phyloP scores from a whole-genome alignment of 345 rosid genomes.

The Brassica juncea region DNA sequence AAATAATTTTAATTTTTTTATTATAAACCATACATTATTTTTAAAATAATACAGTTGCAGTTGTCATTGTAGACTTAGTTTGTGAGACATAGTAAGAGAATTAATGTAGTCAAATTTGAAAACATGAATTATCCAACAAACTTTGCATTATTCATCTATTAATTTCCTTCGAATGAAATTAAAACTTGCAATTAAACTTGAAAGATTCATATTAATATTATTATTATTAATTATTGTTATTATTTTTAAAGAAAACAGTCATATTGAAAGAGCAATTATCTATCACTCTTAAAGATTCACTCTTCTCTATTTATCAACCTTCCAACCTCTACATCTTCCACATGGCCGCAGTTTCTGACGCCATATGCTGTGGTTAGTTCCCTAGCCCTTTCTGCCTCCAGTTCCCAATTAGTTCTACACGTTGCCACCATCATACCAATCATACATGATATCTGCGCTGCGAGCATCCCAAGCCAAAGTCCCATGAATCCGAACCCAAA shows the following conservation, averaged over 20 bases:
- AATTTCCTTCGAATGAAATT: no score
- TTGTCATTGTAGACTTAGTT: no score
- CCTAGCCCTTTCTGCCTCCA: conserved; percentile 31
- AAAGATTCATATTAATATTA: no score
- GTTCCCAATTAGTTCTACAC: conserved; percentile 23
- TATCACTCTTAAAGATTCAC: background rate
- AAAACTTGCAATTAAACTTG: no score
- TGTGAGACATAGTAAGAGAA: no score
- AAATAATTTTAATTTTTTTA: no score
- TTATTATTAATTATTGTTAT: background rate
- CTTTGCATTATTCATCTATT: no score
- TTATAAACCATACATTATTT: no score
- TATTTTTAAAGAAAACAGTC: background rate
- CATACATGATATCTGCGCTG: conserved; percentile 31
- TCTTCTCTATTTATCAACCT: background rate
- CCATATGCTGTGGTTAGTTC: background rate
- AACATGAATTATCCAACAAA: no score
- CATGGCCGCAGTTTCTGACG: background rate
- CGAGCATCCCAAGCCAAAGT: conserved; percentile 36
- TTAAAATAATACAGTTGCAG: no score
- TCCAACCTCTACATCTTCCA: background rate
- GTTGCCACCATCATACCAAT: background rate
- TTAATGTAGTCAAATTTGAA: no score
- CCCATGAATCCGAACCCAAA: conserved; percentile 35
- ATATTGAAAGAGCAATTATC: background rate